Evolutionary conservation across 768 basidiomycete species (phyloP), one percentile per base, ranked within the genome.

Genomic region (Auricularia heimuer): DNA sequence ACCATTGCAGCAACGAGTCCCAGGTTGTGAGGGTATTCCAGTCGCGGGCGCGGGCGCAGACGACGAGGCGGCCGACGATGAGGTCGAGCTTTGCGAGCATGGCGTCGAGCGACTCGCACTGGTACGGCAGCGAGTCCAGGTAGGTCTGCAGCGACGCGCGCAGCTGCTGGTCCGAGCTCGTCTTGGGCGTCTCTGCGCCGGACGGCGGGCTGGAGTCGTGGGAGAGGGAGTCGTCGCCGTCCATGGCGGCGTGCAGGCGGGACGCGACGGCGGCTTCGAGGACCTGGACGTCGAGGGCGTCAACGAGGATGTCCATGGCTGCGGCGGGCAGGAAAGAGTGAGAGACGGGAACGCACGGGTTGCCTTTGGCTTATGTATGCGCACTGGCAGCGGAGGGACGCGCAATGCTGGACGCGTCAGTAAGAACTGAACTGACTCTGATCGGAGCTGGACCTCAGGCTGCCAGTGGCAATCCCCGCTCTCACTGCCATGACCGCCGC

Each of bases 1-100:
- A 86, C 90, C 88, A 90, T 77, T 91, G 88, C 37, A 93, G 77
- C 75, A 86, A 80, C 18, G 85, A 86, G 74, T 92, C 89, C 90
- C 90, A 93, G 6, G 84, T 85, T 34, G 85, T 83, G 54, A 91
- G 78, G 21, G 84, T 78, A 39, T 82, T 76, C 90, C 90, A 93
- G 68, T 89, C 87, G 77, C 84, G 85, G 61, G 86, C 78, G 72
- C 85, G 84, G n/a, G 85, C 87, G 67, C 87, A 88, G 29, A 90
- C 77, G 66, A 79, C 76, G 58, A 93, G 83, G 75, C 82, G 88
- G 54, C 82, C 79, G 10, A 91, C 79, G 68, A 93, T 90, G 61
- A 79, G 71, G 69, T 89, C 87, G 7, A 92, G 81, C 68, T 83
- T 82, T 35, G 75, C 72, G 63, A 87, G 83, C 89, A 93, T 92